Evolutionary conservation across 345 rosid species (phyloP), one percentile per base, ranked within the genome.

Genomic region (Salix viminalis): DNA sequence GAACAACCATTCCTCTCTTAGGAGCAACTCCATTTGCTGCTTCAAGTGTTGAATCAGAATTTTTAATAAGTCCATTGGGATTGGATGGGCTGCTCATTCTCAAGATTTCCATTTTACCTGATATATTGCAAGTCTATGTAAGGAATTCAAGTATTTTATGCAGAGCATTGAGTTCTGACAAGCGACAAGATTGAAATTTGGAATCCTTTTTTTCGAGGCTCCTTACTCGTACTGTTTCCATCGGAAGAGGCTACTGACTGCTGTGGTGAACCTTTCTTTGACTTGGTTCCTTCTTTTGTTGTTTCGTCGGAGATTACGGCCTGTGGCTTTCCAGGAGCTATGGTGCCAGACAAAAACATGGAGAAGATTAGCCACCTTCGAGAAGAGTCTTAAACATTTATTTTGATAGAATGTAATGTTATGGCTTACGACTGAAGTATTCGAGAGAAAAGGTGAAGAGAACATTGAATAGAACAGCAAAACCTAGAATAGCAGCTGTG

Each of bases 1-100:
- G 97, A 70, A 93, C 85, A 79, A 89, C 86, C 94, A 91, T 90
- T 84, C 97, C 97, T 87, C 83, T 87, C 84, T 85, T 90, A 0
- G 77, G 75, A 15, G 83, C 71, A 72, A 75, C 83, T 60, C 80
- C 81, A 18, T 79, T 84, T 37, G 44, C 82, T 50, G 52, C 69
- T 21, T 68, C 87, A 32, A 80, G 79, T 69, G 75, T 26, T 28
- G 90, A 73, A 65, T 42, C 78, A 10, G 69, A 73, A 70, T 81
- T 78, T 80, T 83, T 60, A 67, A 76, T 71, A 23, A 66, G 54
- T 44, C 69, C 80, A 42, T 44, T 72, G 8, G 81, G 62, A 68
- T 70, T 71, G 32, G 82, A 44, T 16, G 7, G 74, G 66, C 81
- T 82, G 32, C 73, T 76, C 70, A 72, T 77, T 79, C 72, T 82